These are phyloP conservation scores for Alternaria viburni DNA, from an alignment of 2,329 filamentous ascomycete genomes.

Conservation along the genomic window DNA sequence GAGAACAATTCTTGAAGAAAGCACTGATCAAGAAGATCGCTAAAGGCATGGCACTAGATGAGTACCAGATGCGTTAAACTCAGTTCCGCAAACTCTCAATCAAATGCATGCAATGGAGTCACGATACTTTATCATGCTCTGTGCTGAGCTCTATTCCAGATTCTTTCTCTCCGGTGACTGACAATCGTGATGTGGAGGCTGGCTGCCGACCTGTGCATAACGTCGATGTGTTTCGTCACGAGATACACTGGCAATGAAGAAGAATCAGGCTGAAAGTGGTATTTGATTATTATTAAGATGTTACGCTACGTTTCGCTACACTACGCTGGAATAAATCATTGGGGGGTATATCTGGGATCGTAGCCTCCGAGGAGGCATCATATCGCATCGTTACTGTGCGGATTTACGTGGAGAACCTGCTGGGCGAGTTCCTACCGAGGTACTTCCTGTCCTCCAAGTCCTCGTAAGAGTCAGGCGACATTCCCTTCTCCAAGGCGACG, in stretches of 20 bases:
- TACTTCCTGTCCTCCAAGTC: background rate
- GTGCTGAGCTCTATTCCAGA: background rate
- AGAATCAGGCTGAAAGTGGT: background rate
- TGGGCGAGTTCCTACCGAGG: background rate
- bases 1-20: slow-evolving; percentile 86
- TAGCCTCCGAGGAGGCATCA: background rate
- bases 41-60: slow-evolving; percentile 72
- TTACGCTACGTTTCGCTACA: background rate
- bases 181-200: background rate
- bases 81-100: background rate
- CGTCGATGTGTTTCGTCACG: background rate
- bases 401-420: background rate
- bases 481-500: background rate
- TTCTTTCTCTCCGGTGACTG: background rate
- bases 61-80: slow-evolving; percentile 39
- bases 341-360: background rate
- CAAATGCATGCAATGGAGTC: background rate
- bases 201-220: background rate
- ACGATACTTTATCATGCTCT: background rate
- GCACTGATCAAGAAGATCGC: slow-evolving; percentile 79
- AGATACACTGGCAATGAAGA: background rate
- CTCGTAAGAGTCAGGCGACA: background rate
- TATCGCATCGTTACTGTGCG: background rate
- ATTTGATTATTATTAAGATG: background rate
- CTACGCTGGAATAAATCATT: background rate